Evolutionary conservation across 2,329 filamentous ascomycete species (phyloP), one percentile per base, ranked within the genome.

Genomic region (Paraphaeosphaeria sporulosa): DNA sequence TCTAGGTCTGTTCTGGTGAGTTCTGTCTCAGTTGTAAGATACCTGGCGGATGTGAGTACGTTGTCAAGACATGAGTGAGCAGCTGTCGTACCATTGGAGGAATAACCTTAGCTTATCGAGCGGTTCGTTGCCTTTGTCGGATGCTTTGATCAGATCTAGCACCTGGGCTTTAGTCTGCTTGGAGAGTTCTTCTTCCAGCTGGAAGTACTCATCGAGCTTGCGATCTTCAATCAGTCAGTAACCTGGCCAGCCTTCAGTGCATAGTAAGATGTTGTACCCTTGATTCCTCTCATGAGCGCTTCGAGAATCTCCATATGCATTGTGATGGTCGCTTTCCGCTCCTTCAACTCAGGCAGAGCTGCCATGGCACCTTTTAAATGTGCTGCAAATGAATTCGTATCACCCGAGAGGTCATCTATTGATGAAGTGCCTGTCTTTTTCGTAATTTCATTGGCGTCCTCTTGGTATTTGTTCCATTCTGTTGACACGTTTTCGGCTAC

Each of bases 261-360:
- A 5, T 19, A 19, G 15, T 25, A 25, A 15, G 7, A 30, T 23
- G 7, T 15, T 65, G 51, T 40, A 71, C 70, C 65, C 76, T 98
- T 97, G 78, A 98, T 97, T 1, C 93, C 94, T 69, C 89, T 87
- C 58, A 90, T 79, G 10, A 90, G 76, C 0, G 92, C 92, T 1
- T 94, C 94, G 3, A 96, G 85, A 60, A 98, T 97, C 75, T 96
- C 97, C 95, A 99, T 99, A 77, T 99, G 95, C 91, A 97, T 98
- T 55, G 72, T 95, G 5, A 99, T 86, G 2, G 69, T 74, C 1
- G 71, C 89, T 76, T 99, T 99, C 60, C 95, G 89, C 78, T 98
- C 95, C 64, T 93, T 86, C 66, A 99, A 84, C 77, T 98, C 94
- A 0, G 95, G 96, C 15, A 99, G 83, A 23, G 97, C 82, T 0